Evolutionary conservation across 2,329 filamentous ascomycete genomes (phyloP), one percentile per base, ranked within the genome.

Genomic region (Talaromyces islandicus): DNA sequence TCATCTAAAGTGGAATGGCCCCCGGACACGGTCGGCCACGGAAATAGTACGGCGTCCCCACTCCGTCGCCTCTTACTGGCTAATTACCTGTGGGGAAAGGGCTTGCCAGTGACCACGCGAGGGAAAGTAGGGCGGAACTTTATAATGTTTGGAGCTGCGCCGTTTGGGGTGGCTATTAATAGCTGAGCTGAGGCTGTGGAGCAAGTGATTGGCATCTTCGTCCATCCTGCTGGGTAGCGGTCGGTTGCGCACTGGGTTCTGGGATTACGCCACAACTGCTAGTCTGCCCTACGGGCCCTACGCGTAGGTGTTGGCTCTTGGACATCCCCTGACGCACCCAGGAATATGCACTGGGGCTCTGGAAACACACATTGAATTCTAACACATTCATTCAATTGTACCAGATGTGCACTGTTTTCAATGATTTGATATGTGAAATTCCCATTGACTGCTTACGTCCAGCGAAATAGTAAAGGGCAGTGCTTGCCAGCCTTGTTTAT

Each of bases 51-150:
- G 35, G 35, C n/a, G 35, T 38, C 14, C n/a, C 35, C 35, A 38
- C 35, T 5, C 17, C 7, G 17, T 9, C 1, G 12, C 4, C 32
- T 5, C 5, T 35, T 5, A 35, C 32, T 35, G 32, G 12, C 12
- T 6, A 4, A 1, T 12, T 14, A n/a, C 12, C 14, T 1, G 1
- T 14, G 32, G 12, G 6, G 7, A 7, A 6, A n/a, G 1, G 6
- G 4, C 35, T 38, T 38, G n/a, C n/a, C n/a, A n/a, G n/a, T n/a
- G 14, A 17, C 35, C 35, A 38, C 35, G 35, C 14, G 35, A 3
- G 17, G 5, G 6, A 17, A 12, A 17, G 32, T 35, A 12, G 32
- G 32, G 32, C 32, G 32, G 12, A 12, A 12, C 12, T 35, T 35
- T 14, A 35, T 12, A n/a, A 7, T n/a, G 17, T 7, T n/a, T 38